Base-by-base conservation (phyloP, 306 rosid species). In the Elaeagnus macrophylla region DNA sequence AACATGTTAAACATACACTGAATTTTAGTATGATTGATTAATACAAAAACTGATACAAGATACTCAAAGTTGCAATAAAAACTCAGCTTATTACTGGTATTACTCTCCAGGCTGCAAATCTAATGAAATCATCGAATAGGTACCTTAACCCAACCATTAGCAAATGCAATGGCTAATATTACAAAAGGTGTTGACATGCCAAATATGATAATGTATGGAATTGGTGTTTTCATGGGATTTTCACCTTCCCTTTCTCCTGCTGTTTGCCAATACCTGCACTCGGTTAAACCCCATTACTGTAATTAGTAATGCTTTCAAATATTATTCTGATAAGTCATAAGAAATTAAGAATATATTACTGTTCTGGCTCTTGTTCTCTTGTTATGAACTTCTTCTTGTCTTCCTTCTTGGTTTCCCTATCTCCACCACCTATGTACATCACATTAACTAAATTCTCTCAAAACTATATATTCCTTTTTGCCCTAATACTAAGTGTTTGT, bases 141-240 rank as follows among this genome's bases (percentile, higher is more conserved):
- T 6, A 79, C 96, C 80, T 91, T 91, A 41, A 87, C 66, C 96
- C 96, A 91, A 56, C 96, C 96, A 82, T 91, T 91, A 18, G 95
- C 96, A 75, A 91, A 91, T 59, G 78, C 99, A 79, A 91, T 87
- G 86, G 94, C 99, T 70, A 91, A 77, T 81, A 87, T 91, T 47
- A 91, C 95, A 75, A 91, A 91, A 61, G 99, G 96, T 9, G 99
- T 90, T 32, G 97, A 86, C 95, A 90, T 86, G 53, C 97, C 97
- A 79, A 90, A 86, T 46, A 86, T 74, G 79, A 90, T 86, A 9
- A 90, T 90, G 70, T 86, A 90, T 69, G 97, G 97, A 67, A 90
- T 79, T 57, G 97, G 97, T 10, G 96, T 84, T 78, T 53, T 86
- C 97, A 91, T 86, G 18, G 97, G 97, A 71, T 91, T 91, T 68